Conservation (phyloP, 1,139 yeast species). For the Petasospora fabianii region DNA sequence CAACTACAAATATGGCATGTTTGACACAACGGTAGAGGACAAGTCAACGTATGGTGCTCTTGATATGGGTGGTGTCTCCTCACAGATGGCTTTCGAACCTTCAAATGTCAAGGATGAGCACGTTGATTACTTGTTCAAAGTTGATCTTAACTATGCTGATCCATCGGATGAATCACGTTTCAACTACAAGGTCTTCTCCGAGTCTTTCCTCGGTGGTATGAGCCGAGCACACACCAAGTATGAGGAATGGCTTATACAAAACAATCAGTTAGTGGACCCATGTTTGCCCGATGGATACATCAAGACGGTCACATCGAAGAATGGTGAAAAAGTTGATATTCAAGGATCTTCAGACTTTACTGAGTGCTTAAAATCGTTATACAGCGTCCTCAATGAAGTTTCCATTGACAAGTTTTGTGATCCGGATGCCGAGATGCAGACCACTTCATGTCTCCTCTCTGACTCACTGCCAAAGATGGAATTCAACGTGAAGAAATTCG, state of each 20-base stretch:
- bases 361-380: slow-evolving; percentile 49
- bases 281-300: slow-evolving; percentile 50
- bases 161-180: slow-evolving; percentile 32
- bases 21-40: slow-evolving; percentile 40
- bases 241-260: slow-evolving; percentile 34
- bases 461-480: slow-evolving; percentile 65
- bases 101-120: slow-evolving; percentile 47
- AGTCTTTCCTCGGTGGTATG: slow-evolving; percentile 79
- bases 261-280: slow-evolving; percentile 44
- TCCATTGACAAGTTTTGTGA: slow-evolving; percentile 35
- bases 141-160: slow-evolving; percentile 43
- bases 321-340: slow-evolving; percentile 33
- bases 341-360: slow-evolving; percentile 59
- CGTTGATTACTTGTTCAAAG: slow-evolving; percentile 48
- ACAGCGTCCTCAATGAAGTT: slow-evolving; percentile 47
- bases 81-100: slow-evolving; percentile 80
- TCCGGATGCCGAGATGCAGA: slow-evolving; percentile 23
- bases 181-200: slow-evolving; percentile 56
- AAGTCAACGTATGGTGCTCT: slow-evolving; percentile 68
- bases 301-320: slow-evolving; percentile 16
- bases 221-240: slow-evolving; percentile 60
- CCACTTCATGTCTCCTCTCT: slow-evolving; percentile 44
- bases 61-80: slow-evolving; percentile 89
- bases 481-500: slow-evolving; percentile 33
- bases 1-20: slow-evolving; percentile 61